Evolutionary conservation across 371 early-diverging fungal genomes (phyloP).

Genomic region (Mucor racemosus): DNA sequence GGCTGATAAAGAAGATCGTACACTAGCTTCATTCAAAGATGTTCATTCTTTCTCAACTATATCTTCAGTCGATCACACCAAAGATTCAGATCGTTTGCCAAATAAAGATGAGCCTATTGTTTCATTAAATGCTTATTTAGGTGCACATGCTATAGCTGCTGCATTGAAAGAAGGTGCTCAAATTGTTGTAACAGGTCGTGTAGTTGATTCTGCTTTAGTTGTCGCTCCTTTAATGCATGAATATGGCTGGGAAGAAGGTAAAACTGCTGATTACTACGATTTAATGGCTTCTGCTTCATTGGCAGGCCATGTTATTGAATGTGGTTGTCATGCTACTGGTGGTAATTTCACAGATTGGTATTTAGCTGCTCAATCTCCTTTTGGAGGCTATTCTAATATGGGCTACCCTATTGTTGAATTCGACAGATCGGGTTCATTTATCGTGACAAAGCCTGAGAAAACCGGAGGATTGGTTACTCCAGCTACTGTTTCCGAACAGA

Average conservation of each 20-base stretch:
- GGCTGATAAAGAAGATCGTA: conserved; percentile 29
- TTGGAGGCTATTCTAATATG: conserved; percentile 74
- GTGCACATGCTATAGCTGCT: conserved; percentile 61
- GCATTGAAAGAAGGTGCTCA: conserved; percentile 69
- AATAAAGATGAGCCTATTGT: conserved; percentile 53
- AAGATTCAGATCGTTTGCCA: conserved; percentile 60
- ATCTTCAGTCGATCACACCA: conserved; percentile 42
- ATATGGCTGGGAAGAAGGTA: conserved; percentile 27
- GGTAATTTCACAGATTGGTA: conserved; percentile 82
- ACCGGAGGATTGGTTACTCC: conserved; percentile 73
- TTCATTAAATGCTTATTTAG: conserved; percentile 70
- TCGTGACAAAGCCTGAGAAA: conserved; percentile 72
- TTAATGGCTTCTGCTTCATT: conserved; percentile 71
- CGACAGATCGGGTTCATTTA: conserved; percentile 58
- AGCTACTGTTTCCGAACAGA: conserved; percentile 73
- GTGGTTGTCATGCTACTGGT: conserved; percentile 78
- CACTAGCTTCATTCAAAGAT: conserved; percentile 39
- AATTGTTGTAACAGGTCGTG: conserved; percentile 78
- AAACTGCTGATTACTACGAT: conserved; percentile 55
- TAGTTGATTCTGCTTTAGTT: conserved; percentile 71
- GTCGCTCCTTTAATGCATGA: conserved; percentile 33
- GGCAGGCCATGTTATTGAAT: conserved; percentile 80
- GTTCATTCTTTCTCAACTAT: conserved; percentile 58
- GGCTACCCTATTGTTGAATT: conserved; percentile 79
- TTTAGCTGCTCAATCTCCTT: conserved; percentile 59